phyloP scores from a whole-genome alignment of 1,284 basidiomycete species.

The Thelephora terrestris region DNA sequence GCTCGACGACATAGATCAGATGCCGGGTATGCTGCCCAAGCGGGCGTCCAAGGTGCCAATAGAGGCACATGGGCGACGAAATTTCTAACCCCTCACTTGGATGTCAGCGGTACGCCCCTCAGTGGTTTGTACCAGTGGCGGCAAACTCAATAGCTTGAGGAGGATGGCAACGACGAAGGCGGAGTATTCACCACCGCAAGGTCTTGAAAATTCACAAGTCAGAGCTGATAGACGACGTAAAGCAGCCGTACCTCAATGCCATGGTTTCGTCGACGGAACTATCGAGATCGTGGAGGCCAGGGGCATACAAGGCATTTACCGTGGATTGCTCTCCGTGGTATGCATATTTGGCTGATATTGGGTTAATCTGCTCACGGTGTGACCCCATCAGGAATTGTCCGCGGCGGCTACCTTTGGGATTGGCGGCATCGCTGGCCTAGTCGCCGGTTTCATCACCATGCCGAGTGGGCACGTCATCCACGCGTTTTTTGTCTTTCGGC shows the following conservation, averaged over 20 bases:
- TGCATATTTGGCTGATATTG: constrained; percentile 16
- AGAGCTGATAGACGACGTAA: constrained; percentile 93
- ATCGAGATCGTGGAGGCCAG: constrained; percentile 76
- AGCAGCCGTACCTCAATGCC: constrained; percentile 79
- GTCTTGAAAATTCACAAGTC: constrained; percentile 48
- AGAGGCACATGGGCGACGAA: too few relatives aligned
- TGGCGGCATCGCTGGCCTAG: constrained; percentile 86
- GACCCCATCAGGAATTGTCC: constrained; percentile 63
- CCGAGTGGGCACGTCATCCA: constrained; percentile 54
- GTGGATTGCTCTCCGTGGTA: constrained; percentile 91
- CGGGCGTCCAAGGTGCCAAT: too few relatives aligned
- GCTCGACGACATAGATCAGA: too few relatives aligned
- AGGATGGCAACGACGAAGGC: too few relatives aligned
- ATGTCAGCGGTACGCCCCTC: too few relatives aligned
- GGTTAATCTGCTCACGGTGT: background rate
- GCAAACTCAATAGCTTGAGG: too few relatives aligned
- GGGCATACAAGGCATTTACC: constrained; percentile 76
- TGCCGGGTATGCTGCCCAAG: too few relatives aligned
- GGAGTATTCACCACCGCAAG: too few relatives aligned
- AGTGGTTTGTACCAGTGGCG: too few relatives aligned
- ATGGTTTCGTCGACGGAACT: constrained; percentile 85
- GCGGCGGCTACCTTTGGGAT: constrained; percentile 89
- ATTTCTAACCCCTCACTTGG: too few relatives aligned
- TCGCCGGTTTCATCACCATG: constrained; percentile 94
- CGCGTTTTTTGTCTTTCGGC: background rate